Evolutionary conservation across 108 stramenopile species (phyloP).

Genomic region (Pseudonitzschia multiseries): DNA sequence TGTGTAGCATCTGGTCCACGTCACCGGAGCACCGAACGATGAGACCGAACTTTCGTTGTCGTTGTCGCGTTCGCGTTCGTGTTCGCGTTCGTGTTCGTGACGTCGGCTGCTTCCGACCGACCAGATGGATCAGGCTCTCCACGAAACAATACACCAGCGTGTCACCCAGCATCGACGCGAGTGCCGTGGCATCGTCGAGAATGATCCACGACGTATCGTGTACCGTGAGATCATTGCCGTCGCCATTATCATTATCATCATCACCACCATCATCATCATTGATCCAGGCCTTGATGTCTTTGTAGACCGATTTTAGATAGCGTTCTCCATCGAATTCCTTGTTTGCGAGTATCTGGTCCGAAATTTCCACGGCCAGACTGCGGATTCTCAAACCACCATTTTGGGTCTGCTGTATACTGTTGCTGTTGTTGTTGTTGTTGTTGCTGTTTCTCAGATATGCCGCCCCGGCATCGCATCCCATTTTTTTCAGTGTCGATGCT

Average conservation of each 20-base stretch:
- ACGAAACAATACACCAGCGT: constrained; percentile 50
- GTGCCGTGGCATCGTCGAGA: constrained; percentile 62
- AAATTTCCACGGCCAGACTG: constrained; percentile 29
- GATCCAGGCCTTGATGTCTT: constrained; percentile 30
- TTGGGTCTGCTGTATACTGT: background rate
- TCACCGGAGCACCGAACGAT: constrained; percentile 46
- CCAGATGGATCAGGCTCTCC: constrained; percentile 22
- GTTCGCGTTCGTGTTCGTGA: no score
- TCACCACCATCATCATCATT: background rate
- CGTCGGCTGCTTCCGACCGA: background rate
- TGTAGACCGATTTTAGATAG: constrained; percentile 36
- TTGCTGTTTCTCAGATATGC: constrained; percentile 21
- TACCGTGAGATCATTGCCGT: background rate
- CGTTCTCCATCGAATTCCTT: constrained; percentile 21
- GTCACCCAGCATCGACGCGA: constrained; percentile 53
- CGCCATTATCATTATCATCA: background rate
- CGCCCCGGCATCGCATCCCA: constrained; percentile 40
- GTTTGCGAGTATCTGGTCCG: constrained; percentile 11
- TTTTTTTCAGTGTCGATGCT: constrained; percentile 38
- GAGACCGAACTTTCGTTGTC: constrained; percentile 34
- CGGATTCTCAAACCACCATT: constrained; percentile 15
- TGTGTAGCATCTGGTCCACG: constrained; percentile 23
- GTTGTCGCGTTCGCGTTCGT: no score
- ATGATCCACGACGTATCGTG: constrained; percentile 39
- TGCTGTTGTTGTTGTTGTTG: background rate